phyloP scores from a whole-genome alignment of 768 basidiomycete species.

The Termitomyces sp. region DNA sequence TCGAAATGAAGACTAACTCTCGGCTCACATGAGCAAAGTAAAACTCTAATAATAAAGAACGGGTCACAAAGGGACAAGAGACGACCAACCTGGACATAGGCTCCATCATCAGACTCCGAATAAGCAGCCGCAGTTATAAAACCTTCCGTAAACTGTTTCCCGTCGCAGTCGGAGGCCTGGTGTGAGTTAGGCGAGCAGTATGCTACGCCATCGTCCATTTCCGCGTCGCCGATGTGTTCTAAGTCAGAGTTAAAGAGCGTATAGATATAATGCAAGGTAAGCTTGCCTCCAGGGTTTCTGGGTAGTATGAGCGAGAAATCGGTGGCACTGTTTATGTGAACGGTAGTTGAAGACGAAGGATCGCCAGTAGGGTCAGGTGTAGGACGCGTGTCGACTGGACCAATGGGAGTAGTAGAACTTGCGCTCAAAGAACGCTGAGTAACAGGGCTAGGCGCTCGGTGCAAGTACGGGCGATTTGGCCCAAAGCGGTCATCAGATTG shows the following conservation, averaged over 20 bases:
- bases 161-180: slow-evolving; percentile 7
- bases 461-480: slow-evolving; percentile 1
- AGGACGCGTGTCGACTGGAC: slow-evolving; percentile 13
- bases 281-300: slow-evolving; percentile 11
- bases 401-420: slow-evolving; percentile 2
- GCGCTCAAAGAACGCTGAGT: slow-evolving; percentile 1
- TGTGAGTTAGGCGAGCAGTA: slow-evolving; percentile 14
- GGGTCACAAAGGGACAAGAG: neutral
- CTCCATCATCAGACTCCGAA: slow-evolving; percentile 16
- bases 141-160: slow-evolving; percentile 14
- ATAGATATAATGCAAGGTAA: neutral
- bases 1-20: slow-evolving; percentile 1
- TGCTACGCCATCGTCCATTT: slow-evolving; percentile 18
- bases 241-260: neutral
- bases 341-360: slow-evolving; percentile 19
- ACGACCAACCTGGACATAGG: slow-evolving; percentile 19
- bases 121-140: slow-evolving; percentile 21
- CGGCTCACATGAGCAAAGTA: neutral
- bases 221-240: slow-evolving; percentile 22
- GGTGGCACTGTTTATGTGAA: slow-evolving; percentile 16
- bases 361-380: slow-evolving; percentile 23
- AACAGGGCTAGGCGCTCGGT: neutral
- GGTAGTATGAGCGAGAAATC: slow-evolving; percentile 22
- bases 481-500: slow-evolving; percentile 5
- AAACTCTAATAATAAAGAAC: neutral